Base-by-base conservation (phyloP, 2,329 filamentous ascomycete species). In the Neofusicoccum sp. region DNA sequence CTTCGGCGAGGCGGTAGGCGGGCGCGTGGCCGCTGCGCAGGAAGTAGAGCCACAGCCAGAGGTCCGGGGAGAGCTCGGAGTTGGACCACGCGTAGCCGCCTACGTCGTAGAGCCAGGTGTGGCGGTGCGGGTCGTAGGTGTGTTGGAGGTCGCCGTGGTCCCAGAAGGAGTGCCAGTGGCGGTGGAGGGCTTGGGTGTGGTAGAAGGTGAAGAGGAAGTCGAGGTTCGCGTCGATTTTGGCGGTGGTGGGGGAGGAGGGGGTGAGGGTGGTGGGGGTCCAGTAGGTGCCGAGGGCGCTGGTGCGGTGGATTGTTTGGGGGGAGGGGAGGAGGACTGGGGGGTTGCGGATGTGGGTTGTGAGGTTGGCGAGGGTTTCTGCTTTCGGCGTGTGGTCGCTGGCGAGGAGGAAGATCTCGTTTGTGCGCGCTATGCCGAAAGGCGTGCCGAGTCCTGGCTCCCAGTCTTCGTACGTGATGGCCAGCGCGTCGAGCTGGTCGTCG, bases 71-170 rank as follows among this genome's bases (percentile, higher is more conserved):
- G 0, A 88, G 75, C 67, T 88, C 85, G 0, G 82, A 85, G 66
- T 87, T 87, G 51, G 87, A 85, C 85, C 85, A 87, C 0, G 84
- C 84, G 61, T 84, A 87, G 0, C 85, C 85, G 3, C 85, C 85
- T 16, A 87, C 70, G 47, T 88, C 85, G 60, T 87, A 87, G 1
- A 83, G 78, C 85, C 85, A 88, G 0, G 76, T 77, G 63, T 87
- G 85, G 4, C 85, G 75, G 67, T 86, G 80, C 0, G 69, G 64
- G 54, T 88, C 85, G 62, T 87, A 87, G 0, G 83, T 82, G 65
- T 88, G 85, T 77, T 84, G 84, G 41, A 87, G 78, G 64, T 88
- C 85, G 1, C 85, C 85, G 58, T 85, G 77, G 62, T 87, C 84
- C 69, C 80, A 81, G 73, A 87, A 87, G 0, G 85, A 85, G 64